Conservation (phyloP, 139 green algal species). For the Micractinium sp. region DNA sequence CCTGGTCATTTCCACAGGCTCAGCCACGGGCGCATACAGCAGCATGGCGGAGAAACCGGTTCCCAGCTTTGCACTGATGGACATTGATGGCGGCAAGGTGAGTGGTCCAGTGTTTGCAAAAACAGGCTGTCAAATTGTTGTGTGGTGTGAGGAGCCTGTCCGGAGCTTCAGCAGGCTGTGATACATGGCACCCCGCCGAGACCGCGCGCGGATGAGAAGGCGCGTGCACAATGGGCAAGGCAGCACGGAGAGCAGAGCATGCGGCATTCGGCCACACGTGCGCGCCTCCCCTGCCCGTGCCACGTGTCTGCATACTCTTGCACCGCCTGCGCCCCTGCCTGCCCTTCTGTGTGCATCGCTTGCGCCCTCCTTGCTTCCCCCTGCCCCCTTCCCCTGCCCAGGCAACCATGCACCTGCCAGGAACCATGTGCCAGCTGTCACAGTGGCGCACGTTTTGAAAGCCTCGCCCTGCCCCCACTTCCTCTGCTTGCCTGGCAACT, state of each 20-base stretch:
- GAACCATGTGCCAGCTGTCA: no score
- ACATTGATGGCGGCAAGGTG: slow-evolving; percentile 85
- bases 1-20: slow-evolving; percentile 94
- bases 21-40: slow-evolving; percentile 91
- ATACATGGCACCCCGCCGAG: neutral
- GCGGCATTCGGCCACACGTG: neutral
- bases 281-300: no score
- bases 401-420: no score
- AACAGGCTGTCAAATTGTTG: neutral
- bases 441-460: no score
- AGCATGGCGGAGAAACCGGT: slow-evolving; percentile 38
- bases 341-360: no score
- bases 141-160: slow-evolving; percentile 39
- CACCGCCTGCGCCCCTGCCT: no score
- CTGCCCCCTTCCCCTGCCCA: no score
- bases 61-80: slow-evolving; percentile 96
- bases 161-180: neutral
- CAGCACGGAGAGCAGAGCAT: neutral
- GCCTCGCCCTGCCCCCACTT: neutral
- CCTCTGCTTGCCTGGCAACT: neutral
- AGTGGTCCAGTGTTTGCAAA: neutral
- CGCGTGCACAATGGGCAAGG: neutral
- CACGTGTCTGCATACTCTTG: no score
- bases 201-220: neutral
- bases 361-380: no score